These are phyloP conservation scores for Serendipita sp. DNA, from an alignment of 768 basidiomycete species.

Conservation along the genomic window DNA sequence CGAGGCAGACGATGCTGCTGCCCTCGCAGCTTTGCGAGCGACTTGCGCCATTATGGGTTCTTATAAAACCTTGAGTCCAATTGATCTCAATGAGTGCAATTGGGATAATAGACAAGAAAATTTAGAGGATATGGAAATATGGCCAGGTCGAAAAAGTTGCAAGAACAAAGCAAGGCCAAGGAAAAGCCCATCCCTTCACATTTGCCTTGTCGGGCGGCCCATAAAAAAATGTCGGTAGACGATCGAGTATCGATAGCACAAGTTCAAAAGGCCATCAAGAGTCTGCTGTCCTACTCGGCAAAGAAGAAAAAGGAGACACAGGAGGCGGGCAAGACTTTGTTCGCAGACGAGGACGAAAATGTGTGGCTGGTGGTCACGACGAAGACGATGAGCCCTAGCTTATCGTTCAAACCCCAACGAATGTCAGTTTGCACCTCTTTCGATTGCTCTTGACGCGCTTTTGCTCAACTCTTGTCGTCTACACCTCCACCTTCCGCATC, in stretches of 20 bases:
- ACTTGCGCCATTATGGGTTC: background rate
- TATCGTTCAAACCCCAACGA: constrained; percentile 63
- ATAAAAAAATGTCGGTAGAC: constrained; percentile 30
- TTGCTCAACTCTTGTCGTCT: constrained; percentile 4
- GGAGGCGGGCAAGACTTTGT: constrained; percentile 52
- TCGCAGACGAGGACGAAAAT: constrained; percentile 64
- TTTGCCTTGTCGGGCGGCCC: background rate
- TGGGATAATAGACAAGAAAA: no score
- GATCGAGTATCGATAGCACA: constrained; percentile 54
- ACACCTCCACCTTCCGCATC: background rate
- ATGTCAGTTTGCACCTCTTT: constrained; percentile 42
- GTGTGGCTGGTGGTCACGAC: constrained; percentile 83
- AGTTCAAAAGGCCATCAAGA: constrained; percentile 61
- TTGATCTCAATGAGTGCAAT: no score
- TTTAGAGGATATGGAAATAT: no score
- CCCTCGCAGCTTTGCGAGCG: background rate
- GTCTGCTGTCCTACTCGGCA: constrained; percentile 55
- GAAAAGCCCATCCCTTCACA: background rate
- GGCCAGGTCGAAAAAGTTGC: background rate
- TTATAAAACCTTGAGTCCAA: background rate
- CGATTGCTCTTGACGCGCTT: constrained; percentile 7
- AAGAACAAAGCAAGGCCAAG: background rate
- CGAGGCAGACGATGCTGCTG: background rate
- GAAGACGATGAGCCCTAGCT: constrained; percentile 62
- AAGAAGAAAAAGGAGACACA: constrained; percentile 44